Evolutionary conservation across 139 green algal genomes (phyloP).

Genomic region (Trebouxia sp.): DNA sequence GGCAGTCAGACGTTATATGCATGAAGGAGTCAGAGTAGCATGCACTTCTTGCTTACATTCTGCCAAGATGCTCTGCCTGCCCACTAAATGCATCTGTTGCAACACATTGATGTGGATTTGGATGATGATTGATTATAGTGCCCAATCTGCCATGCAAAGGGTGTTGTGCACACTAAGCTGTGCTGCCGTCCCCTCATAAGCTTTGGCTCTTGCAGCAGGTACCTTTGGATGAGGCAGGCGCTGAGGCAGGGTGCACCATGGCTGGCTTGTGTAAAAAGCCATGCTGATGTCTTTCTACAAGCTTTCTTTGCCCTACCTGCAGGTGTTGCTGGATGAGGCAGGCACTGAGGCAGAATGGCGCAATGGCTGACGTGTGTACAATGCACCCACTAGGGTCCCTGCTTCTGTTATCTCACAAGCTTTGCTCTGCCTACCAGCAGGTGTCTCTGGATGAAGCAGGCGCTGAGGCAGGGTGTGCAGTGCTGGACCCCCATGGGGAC

Average conservation of each 20-base stretch:
- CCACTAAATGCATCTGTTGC: no score
- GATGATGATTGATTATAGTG: no score
- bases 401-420: not conserved
- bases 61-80: no score
- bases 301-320: not conserved
- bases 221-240: slow-evolving; percentile 59
- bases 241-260: slow-evolving; percentile 20
- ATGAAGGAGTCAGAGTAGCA: no score
- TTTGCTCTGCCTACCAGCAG: slow-evolving; percentile 20
- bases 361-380: not conserved
- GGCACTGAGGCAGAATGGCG: not conserved
- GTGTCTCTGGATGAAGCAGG: slow-evolving; percentile 60
- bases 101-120: no score
- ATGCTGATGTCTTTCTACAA: not conserved
- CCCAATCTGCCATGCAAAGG: no score
- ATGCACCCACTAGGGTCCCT: not conserved
- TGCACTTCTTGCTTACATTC: no score
- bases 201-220: slow-evolving; percentile 29
- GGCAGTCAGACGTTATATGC: no score
- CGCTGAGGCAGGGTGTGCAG: slow-evolving; percentile 27
- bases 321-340: not conserved
- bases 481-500: slow-evolving; percentile 37
- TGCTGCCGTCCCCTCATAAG: not conserved
- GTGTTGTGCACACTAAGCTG: no score
- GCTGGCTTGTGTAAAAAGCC: not conserved